Percentiles rank a stretch among this genome's conserved stretches.
Conservation (phyloP, 768 basidiomycete genomes). For the Russula griseocarnosa region DNA sequence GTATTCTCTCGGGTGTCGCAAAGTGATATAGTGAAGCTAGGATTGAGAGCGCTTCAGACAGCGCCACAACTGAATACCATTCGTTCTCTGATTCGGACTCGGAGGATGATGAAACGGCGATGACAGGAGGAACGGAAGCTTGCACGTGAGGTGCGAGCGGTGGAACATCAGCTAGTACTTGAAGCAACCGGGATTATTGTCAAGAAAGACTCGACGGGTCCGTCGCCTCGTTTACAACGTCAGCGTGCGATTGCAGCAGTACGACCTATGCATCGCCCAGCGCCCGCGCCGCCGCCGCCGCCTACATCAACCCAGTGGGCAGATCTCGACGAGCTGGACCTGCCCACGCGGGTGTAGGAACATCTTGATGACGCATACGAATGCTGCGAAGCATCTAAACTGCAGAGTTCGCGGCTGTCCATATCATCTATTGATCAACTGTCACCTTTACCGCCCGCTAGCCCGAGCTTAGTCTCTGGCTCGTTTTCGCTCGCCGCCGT, state of each 20-base stretch:
- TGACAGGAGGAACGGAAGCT: constrained; percentile 44
- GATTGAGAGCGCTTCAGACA: constrained; percentile 32
- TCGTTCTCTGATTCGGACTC: constrained; percentile 20
- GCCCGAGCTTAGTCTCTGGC: neutral
- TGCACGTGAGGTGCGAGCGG: constrained; percentile 58
- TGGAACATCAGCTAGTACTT: constrained; percentile 77
- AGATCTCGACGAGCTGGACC: constrained; percentile 14
- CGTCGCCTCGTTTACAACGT: constrained; percentile 32
- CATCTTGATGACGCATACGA: constrained; percentile 81
- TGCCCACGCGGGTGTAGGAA: constrained; percentile 24
- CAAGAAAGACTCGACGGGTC: constrained; percentile 52
- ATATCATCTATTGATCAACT: constrained; percentile 54
- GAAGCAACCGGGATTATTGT: constrained; percentile 85
- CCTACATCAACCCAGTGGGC: constrained; percentile 31
- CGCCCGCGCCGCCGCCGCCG: constrained; percentile 46
- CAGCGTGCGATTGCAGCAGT: constrained; percentile 31
- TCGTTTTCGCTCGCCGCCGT: constrained; percentile 1
- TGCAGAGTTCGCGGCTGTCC: constrained; percentile 52
- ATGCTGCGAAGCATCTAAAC: constrained; percentile 80
- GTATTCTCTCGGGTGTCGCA: constrained; percentile 21
- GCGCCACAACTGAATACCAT: constrained; percentile 12
- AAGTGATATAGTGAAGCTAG: constrained; percentile 28
- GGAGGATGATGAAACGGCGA: constrained; percentile 38
- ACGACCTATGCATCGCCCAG: constrained; percentile 43
- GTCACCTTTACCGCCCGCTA: constrained; percentile 20